Conservation (phyloP, 2,329 filamentous ascomycete species). For the Neospermospora avenae region DNA sequence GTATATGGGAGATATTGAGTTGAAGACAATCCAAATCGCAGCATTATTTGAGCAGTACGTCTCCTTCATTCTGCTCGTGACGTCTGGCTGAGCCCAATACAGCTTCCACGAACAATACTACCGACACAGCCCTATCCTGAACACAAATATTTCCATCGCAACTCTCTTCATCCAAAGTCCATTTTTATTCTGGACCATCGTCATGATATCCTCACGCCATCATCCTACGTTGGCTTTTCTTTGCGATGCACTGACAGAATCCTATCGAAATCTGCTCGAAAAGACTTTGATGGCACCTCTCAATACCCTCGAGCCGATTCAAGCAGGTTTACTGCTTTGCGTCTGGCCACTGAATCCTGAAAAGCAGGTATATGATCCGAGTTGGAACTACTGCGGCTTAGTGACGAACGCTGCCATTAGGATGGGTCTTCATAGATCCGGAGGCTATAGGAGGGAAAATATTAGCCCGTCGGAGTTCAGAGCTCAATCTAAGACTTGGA, state of each 20-base stretch:
- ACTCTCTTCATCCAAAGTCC: conserved; percentile 3
- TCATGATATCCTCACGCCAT: conserved; percentile 15
- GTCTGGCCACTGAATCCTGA: conserved; percentile 28
- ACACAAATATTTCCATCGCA: conserved; percentile 4
- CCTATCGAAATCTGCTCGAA: conserved; percentile 12
- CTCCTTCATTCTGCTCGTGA: not conserved
- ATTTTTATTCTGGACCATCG: conserved; percentile 21
- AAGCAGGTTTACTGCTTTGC: conserved; percentile 24
- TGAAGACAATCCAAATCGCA: not conserved
- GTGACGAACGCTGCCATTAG: conserved; percentile 13
- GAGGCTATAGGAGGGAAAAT: not conserved
- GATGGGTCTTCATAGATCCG: conserved; percentile 11
- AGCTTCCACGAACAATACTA: conserved; percentile 15
- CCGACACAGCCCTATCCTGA: conserved; percentile 16
- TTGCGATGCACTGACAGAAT: not conserved
- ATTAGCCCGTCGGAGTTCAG: not conserved
- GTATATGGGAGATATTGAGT: not conserved
- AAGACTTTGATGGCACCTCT: conserved; percentile 7
- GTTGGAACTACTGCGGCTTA: conserved; percentile 20
- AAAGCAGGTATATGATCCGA: conserved; percentile 15
- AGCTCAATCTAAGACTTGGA: conserved; percentile 1
- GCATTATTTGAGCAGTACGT: conserved; percentile 2
- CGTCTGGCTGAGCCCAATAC: not conserved
- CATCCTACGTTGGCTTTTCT: conserved; percentile 6
- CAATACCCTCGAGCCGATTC: conserved; percentile 12